These are phyloP conservation scores for Tulasnella sp. DNA, from an alignment of 768 basidiomycete genomes.

Conservation along the genomic window DNA sequence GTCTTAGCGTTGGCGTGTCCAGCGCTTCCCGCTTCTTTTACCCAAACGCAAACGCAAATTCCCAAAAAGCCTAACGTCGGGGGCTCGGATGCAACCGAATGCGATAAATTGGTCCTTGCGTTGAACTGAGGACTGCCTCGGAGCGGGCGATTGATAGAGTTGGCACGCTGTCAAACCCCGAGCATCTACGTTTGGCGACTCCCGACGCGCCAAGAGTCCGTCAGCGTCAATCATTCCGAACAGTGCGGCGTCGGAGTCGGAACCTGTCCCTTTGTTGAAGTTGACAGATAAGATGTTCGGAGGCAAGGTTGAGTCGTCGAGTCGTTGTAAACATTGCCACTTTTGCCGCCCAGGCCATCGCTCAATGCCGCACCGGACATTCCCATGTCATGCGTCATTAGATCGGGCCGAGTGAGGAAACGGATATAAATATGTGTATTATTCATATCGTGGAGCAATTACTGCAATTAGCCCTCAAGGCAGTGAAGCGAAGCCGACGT, in stretches of 20 bases:
- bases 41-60: neutral
- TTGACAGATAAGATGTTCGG: neutral
- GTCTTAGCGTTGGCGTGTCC: slow-evolving; percentile 31
- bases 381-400: neutral
- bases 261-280: neutral
- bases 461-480: too few species aligned
- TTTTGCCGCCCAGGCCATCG: neutral
- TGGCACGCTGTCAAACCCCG: too few species aligned
- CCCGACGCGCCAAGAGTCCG: too few species aligned
- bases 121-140: too few species aligned
- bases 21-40: neutral
- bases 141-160: too few species aligned
- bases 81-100: neutral
- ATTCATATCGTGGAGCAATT: neutral
- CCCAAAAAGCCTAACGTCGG: neutral
- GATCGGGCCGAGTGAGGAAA: neutral
- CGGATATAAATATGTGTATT: neutral
- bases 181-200: too few species aligned
- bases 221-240: neutral
- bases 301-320: neutral
- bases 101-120: neutral
- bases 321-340: neutral
- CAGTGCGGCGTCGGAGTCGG: neutral
- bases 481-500: neutral
- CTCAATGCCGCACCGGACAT: neutral